Conservation (phyloP, 148 eudicot species). For the Heliamphora exappendiculata region DNA sequence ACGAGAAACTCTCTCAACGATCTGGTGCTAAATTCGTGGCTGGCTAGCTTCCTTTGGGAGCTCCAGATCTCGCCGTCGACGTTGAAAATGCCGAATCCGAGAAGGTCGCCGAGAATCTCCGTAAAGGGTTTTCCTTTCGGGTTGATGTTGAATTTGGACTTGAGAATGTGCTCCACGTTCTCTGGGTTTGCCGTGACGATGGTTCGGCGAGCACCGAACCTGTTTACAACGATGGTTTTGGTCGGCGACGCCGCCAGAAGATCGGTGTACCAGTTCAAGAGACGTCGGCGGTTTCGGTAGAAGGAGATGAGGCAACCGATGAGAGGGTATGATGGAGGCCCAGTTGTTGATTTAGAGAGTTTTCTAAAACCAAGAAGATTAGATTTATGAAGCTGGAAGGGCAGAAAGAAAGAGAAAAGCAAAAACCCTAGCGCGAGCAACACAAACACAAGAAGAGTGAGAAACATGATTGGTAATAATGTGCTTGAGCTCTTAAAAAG, state of each 20-base stretch:
- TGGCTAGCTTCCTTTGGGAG: constrained; percentile 60
- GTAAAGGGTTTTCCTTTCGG: constrained; percentile 64
- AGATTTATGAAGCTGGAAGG: neutral
- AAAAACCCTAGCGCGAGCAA: neutral
- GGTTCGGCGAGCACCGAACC: constrained; percentile 40
- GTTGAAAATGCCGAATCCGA: constrained; percentile 68
- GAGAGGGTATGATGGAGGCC: constrained; percentile 38
- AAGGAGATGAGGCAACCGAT: constrained; percentile 51
- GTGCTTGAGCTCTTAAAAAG: no score
- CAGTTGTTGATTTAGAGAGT: neutral
- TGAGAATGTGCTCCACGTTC: constrained; percentile 70
- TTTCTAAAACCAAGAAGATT: no score
- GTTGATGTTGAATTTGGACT: constrained; percentile 47
- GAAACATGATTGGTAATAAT: constrained; percentile 18
- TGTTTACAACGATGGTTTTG: constrained; percentile 40
- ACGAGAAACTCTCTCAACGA: constrained; percentile 57
- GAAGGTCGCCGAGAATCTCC: constrained; percentile 54
- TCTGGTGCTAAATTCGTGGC: constrained; percentile 66
- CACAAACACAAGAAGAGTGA: neutral
- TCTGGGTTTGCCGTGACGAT: constrained; percentile 59
- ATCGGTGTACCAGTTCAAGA: constrained; percentile 67
- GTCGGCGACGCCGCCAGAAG: constrained; percentile 36
- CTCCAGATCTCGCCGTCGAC: constrained; percentile 74
- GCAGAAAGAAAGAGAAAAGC: neutral
- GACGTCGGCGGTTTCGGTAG: constrained; percentile 37